Evolutionary conservation across 768 basidiomycete species (phyloP), one percentile per base, ranked within the genome.

Genomic region (Boletales sp.): DNA sequence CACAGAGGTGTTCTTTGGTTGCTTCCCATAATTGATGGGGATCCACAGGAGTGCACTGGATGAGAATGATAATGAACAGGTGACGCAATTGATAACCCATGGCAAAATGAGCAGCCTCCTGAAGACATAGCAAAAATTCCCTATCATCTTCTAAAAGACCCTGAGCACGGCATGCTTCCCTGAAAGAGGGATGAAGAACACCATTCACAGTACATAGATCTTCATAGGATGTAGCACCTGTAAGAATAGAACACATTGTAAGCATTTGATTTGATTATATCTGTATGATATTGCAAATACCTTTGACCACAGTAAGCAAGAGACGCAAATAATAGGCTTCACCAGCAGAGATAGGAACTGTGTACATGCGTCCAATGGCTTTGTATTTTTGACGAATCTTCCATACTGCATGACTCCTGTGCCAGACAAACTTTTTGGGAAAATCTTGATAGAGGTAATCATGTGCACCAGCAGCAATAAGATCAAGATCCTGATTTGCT

Each of bases 291-390:
- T n/a, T 15, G 36, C 10, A 8, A 8, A 21, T 30, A 56, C 44
- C 54, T 45, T 58, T 66, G 18, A 73, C 67, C 36, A 67, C 55
- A 39, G 74, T 72, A 0, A 78, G 66, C 3, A 78, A 57, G 8
- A 66, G 60, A 5, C 63, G 39, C 5, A 79, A 59, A 47, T 77
- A 77, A 41, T 75, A 77, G 0, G 50, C 43, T 40, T 78, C 73
- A 2, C 73, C 71, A 38, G 58, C 48, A 34, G 50, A 47, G 2
- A 69, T 59, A 43, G 56, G 47, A 15, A 36, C 5, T 1, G 47
- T n/a, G 2, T 58, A 51, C 50, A 59, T 58, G 31, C 15, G 3
- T 8, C 55, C 46, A 59, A 55, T 58, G 5, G 42, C 45, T 29
- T 57, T 59, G 24, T 54, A 51, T 62, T 69, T 19, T 18, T 51